Evolutionary conservation across 2,329 filamentous ascomycete species (phyloP).

Genomic region (Chrysoporthe deuterocubensis): DNA sequence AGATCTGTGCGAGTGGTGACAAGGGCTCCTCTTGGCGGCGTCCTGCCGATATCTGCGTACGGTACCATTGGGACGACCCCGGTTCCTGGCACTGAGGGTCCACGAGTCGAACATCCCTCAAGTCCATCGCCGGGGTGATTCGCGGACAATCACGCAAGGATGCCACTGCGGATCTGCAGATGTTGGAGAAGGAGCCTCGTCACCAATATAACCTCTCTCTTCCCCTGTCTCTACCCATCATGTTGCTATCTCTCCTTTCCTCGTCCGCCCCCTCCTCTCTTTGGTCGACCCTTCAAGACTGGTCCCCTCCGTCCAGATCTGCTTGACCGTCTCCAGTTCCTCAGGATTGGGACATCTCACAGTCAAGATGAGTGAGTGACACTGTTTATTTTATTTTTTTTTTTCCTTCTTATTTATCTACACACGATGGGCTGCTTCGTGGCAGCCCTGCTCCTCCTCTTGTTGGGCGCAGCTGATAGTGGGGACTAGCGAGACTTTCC

Average conservation of each 20-base stretch:
- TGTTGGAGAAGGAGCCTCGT: neutral
- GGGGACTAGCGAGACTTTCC: neutral
- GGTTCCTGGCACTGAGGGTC: neutral
- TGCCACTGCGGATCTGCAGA: slow-evolving; percentile 3
- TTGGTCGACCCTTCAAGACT: neutral
- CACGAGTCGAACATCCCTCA: neutral
- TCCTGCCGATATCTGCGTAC: slow-evolving; percentile 13
- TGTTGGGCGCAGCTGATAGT: neutral
- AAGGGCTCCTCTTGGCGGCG: slow-evolving; percentile 4
- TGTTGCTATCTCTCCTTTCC: neutral
- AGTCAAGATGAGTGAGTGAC: slow-evolving; percentile 25
- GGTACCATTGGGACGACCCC: slow-evolving; percentile 1
- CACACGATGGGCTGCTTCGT: neutral
- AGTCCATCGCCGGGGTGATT: neutral
- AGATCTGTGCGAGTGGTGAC: slow-evolving; percentile 2
- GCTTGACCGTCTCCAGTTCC: neutral
- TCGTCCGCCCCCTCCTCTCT: neutral
- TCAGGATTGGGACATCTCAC: neutral
- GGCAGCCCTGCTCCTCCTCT: neutral
- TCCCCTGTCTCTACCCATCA: neutral
- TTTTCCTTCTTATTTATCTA: neutral
- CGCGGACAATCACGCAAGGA: neutral
- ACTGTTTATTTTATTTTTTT: neutral
- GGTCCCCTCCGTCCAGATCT: neutral
- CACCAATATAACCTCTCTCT: slow-evolving; percentile 3